Evolutionary conservation across 1,284 basidiomycete species (phyloP).

Genomic region (Trichosporon sp.): DNA sequence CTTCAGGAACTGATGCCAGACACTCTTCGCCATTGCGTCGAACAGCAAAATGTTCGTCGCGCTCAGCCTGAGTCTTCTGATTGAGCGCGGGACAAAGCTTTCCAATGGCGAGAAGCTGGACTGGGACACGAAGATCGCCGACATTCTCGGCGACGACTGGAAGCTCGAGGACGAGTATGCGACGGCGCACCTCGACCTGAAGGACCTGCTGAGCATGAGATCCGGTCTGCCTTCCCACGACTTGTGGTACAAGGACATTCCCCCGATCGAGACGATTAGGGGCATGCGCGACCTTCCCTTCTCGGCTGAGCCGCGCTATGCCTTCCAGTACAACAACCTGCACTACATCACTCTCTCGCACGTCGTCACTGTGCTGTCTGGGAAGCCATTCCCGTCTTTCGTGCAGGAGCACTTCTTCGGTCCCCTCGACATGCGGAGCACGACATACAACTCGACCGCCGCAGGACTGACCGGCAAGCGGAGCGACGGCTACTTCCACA

Average conservation of each 20-base stretch:
- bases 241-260: conserved; percentile 7
- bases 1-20: conserved; percentile 40
- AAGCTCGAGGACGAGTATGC: conserved; percentile 55
- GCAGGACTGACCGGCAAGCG: conserved; percentile 18
- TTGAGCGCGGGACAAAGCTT: conserved; percentile 56
- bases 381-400: conserved; percentile 35
- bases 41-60: conserved; percentile 60
- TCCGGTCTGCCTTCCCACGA: conserved; percentile 46
- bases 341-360: conserved; percentile 39
- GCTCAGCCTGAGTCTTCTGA: conserved; percentile 56
- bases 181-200: conserved; percentile 28
- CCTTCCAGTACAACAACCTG: conserved; percentile 49
- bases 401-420: conserved; percentile 42
- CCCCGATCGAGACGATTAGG: not conserved
- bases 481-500: conserved; percentile 33
- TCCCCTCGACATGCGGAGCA: conserved; percentile 42
- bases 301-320: conserved; percentile 41
- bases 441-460: conserved; percentile 36
- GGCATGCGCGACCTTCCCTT: conserved; percentile 38
- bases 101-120: conserved; percentile 39
- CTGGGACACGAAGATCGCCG: conserved; percentile 58
- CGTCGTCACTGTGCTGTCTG: conserved; percentile 38
- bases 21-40: conserved; percentile 58
- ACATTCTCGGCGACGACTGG: conserved; percentile 56
- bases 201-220: conserved; percentile 34